These are phyloP conservation scores for Alternaria rosae DNA, from an alignment of 2,329 filamentous ascomycete genomes.

Conservation along the genomic window DNA sequence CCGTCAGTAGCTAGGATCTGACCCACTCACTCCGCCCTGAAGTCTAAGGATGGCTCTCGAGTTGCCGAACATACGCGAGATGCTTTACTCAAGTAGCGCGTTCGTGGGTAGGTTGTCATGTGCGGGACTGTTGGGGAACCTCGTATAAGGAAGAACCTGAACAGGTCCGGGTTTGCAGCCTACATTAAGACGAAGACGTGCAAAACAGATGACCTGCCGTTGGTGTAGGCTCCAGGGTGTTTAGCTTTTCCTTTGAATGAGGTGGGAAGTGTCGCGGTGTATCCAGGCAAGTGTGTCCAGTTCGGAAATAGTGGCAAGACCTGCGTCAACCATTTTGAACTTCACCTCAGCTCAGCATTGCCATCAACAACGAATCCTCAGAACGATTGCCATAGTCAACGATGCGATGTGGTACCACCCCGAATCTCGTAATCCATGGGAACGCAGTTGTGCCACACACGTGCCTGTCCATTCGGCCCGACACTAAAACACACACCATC, in stretches of 20 bases:
- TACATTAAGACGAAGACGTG: not conserved
- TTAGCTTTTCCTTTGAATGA: too few relatives aligned
- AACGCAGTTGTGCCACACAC: not conserved
- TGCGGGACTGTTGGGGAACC: not conserved
- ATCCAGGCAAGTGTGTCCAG: not conserved
- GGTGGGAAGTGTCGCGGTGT: not conserved
- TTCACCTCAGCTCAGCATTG: not conserved
- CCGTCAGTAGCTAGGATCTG: slow-evolving; percentile 1
- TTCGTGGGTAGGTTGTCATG: not conserved
- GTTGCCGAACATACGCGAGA: slow-evolving; percentile 1
- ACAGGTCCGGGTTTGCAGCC: not conserved
- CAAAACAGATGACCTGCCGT: too few relatives aligned
- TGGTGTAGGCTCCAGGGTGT: too few relatives aligned
- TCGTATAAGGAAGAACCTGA: not conserved
- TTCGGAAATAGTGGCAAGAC: not conserved
- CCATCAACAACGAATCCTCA: too few relatives aligned
- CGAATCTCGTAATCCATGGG: not conserved
- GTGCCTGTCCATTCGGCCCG: not conserved
- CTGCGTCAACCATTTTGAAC: not conserved
- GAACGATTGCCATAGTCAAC: too few relatives aligned
- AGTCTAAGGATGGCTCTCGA: not conserved
- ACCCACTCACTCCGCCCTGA: not conserved
- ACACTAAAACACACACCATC: slow-evolving; percentile 4
- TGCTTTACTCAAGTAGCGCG: not conserved
- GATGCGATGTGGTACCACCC: too few relatives aligned